Evolutionary conservation across 805 yeast species (phyloP), one percentile per base, ranked within the genome.

Genomic region (Wickerhamiella alocasiicola): DNA sequence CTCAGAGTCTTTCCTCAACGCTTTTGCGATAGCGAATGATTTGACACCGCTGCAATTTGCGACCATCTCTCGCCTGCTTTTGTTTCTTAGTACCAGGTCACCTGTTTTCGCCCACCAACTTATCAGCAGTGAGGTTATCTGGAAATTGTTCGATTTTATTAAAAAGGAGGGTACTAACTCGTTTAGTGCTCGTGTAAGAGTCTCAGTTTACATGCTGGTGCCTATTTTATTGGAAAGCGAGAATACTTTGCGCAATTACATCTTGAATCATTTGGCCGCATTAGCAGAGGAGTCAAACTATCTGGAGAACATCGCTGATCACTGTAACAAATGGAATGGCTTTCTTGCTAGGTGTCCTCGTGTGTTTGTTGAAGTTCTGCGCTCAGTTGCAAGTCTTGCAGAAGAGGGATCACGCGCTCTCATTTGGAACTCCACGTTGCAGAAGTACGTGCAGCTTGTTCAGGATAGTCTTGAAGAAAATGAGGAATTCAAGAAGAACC

Each of bases 161-260:
- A 23, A 7, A 11, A 23, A 7, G 26, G 7, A 7, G 9, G 11
- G 26, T 23, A 37, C 37, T n/a, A 21, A 25, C 16, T 37, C 37
- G 6, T 25, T 15, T 20, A 41, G 41, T 11, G 25, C 19, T 12
- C 31, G 41, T 3, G 25, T 36, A 9, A 37, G 30, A 28, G 21
- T 31, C 2, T 36, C 36, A 11, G 30, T 28, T 5, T 12, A 20
- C 16, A 26, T 32, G 21, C 19, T 42, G 18, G 15, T 36, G 13
- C 25, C 37, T 4, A 9, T 36, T 4, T 24, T 19, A 2, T 11
- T 36, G 27, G 44, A 42, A 17, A 26, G 37, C 9, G 38, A 20
- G 20, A 6, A n/a, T n/a, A 26, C 38, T 4, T n/a, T 24, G 18
- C 21, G 17, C 5, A 26, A 21, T 21, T 34, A 24, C 25, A 18